These are phyloP conservation scores for Pseudevernia furfuracea DNA, from an alignment of 495 filamentous ascomycete genomes.

Conservation along the genomic window DNA sequence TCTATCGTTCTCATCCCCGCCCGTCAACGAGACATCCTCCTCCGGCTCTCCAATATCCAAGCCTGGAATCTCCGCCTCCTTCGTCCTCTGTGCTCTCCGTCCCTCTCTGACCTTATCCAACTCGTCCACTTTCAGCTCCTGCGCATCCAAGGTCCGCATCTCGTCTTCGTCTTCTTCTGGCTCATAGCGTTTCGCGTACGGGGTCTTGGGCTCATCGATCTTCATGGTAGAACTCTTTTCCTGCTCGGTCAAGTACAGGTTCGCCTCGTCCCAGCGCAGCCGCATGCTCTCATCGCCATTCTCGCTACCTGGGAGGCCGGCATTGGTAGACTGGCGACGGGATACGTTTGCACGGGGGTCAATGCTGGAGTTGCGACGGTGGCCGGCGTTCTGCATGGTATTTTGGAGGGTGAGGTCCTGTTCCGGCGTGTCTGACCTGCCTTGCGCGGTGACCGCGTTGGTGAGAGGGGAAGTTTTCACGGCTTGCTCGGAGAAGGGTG, in stretches of 20 bases:
- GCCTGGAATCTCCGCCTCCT: conserved; percentile 79
- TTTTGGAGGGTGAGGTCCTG: conserved; percentile 90
- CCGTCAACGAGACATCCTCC: conserved; percentile 44
- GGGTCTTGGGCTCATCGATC: conserved; percentile 96
- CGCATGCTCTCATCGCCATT: conserved; percentile 57
- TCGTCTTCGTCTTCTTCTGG: conserved; percentile 77
- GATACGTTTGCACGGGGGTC: conserved; percentile 50
- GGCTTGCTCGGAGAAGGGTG: conserved; percentile 37
- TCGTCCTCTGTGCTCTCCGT: conserved; percentile 31
- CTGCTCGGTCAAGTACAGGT: conserved; percentile 91
- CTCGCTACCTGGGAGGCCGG: conserved; percentile 33
- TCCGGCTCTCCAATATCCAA: conserved; percentile 93
- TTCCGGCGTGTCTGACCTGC: conserved; percentile 41
- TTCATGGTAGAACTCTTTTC: conserved; percentile 95
- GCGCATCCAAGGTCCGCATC: conserved; percentile 48
- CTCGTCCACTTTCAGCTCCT: conserved; percentile 58
- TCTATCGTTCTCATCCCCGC: conserved; percentile 15
- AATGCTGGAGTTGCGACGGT: conserved; percentile 72
- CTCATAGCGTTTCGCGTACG: conserved; percentile 86
- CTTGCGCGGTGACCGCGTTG: conserved; percentile 28
- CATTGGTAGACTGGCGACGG: conserved; percentile 59
- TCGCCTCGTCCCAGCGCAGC: conserved; percentile 96
- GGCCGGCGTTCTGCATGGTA: conserved; percentile 88
- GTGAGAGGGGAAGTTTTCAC: conserved; percentile 25
- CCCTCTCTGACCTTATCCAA: conserved; percentile 53